Conservation (phyloP, 768 basidiomycete genomes). For the Cyathus striatus region DNA sequence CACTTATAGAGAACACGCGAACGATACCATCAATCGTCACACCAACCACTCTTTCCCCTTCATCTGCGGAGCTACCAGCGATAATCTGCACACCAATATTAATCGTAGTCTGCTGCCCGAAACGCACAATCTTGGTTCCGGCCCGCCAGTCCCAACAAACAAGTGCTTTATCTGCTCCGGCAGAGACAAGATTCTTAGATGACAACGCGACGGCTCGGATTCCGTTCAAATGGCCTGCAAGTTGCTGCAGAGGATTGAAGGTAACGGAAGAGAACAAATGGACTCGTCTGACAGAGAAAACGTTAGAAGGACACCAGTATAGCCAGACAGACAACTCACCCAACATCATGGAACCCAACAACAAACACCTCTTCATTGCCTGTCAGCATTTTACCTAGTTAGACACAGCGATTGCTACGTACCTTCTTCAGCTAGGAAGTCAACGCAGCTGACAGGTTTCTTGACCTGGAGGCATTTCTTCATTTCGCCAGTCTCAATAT, state of each 20-base stretch:
- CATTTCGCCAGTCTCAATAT: slow-evolving; percentile 56
- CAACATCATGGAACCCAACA: slow-evolving; percentile 90
- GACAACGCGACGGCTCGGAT: slow-evolving; percentile 88
- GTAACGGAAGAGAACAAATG: slow-evolving; percentile 86
- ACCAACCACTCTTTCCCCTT: slow-evolving; percentile 82
- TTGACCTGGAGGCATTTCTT: slow-evolving; percentile 80
- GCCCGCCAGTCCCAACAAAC: slow-evolving; percentile 92
- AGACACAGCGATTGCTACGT: too few species aligned
- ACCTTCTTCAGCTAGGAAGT: slow-evolving; percentile 82
- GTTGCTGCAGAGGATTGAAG: slow-evolving; percentile 77
- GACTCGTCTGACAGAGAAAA: slow-evolving; percentile 54
- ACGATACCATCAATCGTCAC: slow-evolving; percentile 93
- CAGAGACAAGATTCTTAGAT: slow-evolving; percentile 80
- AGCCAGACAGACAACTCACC: slow-evolving; percentile 38
- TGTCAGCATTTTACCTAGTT: slow-evolving; percentile 2
- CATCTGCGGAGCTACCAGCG: slow-evolving; percentile 35
- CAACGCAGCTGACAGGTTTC: slow-evolving; percentile 88
- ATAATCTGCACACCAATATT: slow-evolving; percentile 89
- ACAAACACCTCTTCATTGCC: slow-evolving; percentile 70
- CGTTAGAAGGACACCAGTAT: not conserved
- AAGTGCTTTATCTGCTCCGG: slow-evolving; percentile 67
- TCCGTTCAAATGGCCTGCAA: slow-evolving; percentile 83
- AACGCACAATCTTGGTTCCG: slow-evolving; percentile 84
- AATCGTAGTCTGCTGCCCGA: slow-evolving; percentile 90
- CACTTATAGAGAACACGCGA: slow-evolving; percentile 85